phyloP scores from a whole-genome alignment of 78 protist genomes.

The Dictyostelium discoideum region DNA sequence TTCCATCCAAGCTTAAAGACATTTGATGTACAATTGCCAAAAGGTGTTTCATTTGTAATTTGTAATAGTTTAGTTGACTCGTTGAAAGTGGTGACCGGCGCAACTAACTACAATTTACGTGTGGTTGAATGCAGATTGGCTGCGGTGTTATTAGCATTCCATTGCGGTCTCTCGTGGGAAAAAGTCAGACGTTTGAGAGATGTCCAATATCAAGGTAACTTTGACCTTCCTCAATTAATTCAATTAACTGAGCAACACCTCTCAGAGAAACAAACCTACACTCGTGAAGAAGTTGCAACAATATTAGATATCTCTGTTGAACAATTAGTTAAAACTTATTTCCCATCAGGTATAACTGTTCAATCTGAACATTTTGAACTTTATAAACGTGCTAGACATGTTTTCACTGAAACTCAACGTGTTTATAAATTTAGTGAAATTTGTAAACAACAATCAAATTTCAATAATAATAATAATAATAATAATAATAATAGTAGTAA shows the following conservation, averaged over 20 bases:
- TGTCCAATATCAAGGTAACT: slow-evolving; percentile 50
- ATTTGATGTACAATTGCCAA: slow-evolving; percentile 50
- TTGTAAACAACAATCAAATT: neutral
- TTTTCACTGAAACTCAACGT: slow-evolving; percentile 52
- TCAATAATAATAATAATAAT: neutral
- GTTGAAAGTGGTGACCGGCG: slow-evolving; percentile 55
- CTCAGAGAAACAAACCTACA: slow-evolving; percentile 6
- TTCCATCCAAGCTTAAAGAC: slow-evolving; percentile 63
- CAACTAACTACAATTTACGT: slow-evolving; percentile 53
- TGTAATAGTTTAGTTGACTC: slow-evolving; percentile 69
- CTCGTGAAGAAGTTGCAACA: slow-evolving; percentile 41
- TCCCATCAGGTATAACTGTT: slow-evolving; percentile 47
- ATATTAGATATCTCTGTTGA: slow-evolving; percentile 24
- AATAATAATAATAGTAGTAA: too few relatives aligned
- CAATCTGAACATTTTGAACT: slow-evolving; percentile 46
- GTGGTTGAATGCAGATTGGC: slow-evolving; percentile 81
- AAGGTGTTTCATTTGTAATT: slow-evolving; percentile 57
- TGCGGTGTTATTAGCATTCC: slow-evolving; percentile 53
- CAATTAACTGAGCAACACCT: neutral
- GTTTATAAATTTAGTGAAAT: slow-evolving; percentile 50
- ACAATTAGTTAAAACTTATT: slow-evolving; percentile 15
- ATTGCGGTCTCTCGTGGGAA: slow-evolving; percentile 36
- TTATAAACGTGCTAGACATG: slow-evolving; percentile 66
- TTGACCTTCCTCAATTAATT: slow-evolving; percentile 13
- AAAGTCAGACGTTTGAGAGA: slow-evolving; percentile 40